A percentile compares a stretch with the other conserved stretches of the same genome.
phyloP scores from a whole-genome alignment of 805 yeast genomes.

The Alloascoidea africana region DNA sequence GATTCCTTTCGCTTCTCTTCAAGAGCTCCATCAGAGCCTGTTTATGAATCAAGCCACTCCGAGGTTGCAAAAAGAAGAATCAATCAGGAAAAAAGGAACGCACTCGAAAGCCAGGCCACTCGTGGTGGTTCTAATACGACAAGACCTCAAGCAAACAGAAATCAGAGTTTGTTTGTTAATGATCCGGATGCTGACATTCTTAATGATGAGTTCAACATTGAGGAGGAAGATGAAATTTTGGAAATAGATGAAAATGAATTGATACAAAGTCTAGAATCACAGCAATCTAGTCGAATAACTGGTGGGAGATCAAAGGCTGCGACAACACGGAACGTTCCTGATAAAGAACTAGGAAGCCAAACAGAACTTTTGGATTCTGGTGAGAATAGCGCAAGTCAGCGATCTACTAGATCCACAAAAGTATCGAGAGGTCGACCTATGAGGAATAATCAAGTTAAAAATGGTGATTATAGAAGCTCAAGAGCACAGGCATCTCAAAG shows the following conservation, averaged over 20 bases:
- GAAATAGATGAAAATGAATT: not conserved
- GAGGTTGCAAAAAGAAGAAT: not conserved
- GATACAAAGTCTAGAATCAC: not conserved
- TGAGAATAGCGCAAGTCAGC: not conserved
- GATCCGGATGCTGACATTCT: not conserved
- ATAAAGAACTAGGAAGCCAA: not conserved
- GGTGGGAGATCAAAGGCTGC: not conserved
- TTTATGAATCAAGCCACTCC: not conserved
- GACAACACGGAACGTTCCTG: not conserved
- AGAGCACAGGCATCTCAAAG: no score
- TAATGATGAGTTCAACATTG: slow-evolving; percentile 1
- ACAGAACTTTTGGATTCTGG: not conserved
- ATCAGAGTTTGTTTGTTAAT: not conserved
- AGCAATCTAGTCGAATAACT: no score
- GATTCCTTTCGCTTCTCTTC: no score
- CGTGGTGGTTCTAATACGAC: not conserved
- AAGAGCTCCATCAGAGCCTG: not conserved
- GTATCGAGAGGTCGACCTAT: no score
- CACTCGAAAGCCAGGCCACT: not conserved
- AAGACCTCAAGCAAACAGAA: not conserved
- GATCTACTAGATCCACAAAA: no score
- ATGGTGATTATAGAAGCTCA: no score
- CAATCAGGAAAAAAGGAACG: not conserved
- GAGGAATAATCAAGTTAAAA: no score
- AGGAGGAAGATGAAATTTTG: not conserved